These are phyloP conservation scores for Rhizopogon salebrosus DNA, from an alignment of 768 basidiomycete genomes.

Conservation along the genomic window DNA sequence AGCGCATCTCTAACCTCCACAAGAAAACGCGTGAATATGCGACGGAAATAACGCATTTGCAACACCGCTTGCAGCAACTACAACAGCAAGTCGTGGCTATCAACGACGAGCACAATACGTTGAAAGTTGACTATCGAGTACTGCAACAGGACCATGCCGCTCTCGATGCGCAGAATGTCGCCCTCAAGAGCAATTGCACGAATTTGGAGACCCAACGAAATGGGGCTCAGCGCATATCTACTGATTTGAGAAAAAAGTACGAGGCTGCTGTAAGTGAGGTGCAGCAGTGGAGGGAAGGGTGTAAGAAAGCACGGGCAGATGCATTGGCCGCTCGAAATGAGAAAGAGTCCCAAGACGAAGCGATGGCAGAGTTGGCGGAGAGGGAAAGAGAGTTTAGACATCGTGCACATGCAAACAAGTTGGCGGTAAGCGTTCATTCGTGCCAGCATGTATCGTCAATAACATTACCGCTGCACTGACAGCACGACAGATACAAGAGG, in stretches of 20 bases:
- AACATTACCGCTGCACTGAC: background rate
- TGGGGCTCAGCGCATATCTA: background rate
- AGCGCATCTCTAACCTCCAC: background rate
- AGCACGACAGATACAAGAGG: conserved; percentile 20
- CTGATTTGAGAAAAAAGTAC: background rate
- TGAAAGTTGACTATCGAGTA: conserved; percentile 4
- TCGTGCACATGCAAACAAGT: conserved; percentile 15
- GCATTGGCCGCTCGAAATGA: background rate
- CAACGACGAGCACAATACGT: background rate
- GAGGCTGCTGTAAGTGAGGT: background rate
- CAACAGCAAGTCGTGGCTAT: background rate
- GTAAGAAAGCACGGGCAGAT: background rate
- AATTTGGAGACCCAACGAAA: background rate
- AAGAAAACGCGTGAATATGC: conserved; percentile 2
- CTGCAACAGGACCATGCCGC: conserved; percentile 11
- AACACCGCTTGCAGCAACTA: background rate
- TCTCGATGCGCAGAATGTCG: conserved; percentile 9
- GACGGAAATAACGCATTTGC: background rate
- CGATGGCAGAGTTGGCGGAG: conserved; percentile 3
- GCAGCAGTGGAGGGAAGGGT: background rate
- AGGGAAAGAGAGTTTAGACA: conserved; percentile 19
- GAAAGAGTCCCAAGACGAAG: background rate
- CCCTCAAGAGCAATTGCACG: background rate
- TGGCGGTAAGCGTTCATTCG: conserved; percentile 12
- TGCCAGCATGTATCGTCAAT: background rate